phyloP scores from a whole-genome alignment of 768 basidiomycete species.

The Fomitopsis serialis region DNA sequence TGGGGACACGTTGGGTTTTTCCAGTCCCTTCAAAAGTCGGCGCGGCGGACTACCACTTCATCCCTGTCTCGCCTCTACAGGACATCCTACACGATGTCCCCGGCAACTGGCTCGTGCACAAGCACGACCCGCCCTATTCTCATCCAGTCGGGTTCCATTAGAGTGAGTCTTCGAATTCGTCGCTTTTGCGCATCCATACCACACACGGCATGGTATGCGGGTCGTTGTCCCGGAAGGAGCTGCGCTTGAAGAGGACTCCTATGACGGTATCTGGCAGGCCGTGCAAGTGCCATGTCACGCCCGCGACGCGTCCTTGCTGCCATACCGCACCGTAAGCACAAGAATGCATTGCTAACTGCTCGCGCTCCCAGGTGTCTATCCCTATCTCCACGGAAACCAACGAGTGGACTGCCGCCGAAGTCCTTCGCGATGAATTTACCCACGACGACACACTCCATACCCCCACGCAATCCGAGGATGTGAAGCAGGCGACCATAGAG shows the following conservation, averaged over 20 bases:
- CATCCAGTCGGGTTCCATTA: constrained; percentile 25
- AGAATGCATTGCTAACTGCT: not conserved
- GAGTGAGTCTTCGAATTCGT: constrained; percentile 22
- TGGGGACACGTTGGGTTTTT: not conserved
- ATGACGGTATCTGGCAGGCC: not conserved
- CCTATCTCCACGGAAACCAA: constrained; percentile 77
- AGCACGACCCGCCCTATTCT: constrained; percentile 26
- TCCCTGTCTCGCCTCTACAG: constrained; percentile 7
- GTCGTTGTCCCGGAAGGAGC: not conserved
- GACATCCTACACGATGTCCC: constrained; percentile 15
- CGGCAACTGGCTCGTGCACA: constrained; percentile 11
- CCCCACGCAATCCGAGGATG: constrained; percentile 45
- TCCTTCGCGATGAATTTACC: constrained; percentile 84
- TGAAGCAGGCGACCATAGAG: constrained; percentile 65
- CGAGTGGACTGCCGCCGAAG: constrained; percentile 91
- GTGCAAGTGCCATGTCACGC: not conserved
- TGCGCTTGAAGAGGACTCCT: not conserved
- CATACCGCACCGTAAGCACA: not conserved
- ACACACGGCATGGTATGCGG: too few relatives aligned
- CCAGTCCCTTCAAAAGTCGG: not conserved
- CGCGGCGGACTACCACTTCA: not conserved
- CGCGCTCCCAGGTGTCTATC: constrained; percentile 60
- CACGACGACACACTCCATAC: constrained; percentile 53
- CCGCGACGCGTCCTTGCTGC: too few relatives aligned
- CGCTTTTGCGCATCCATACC: too few relatives aligned